Evolutionary conservation across 2,329 filamentous ascomycete species (phyloP), one percentile per base, ranked within the genome.

Genomic region (Curvularia lunata): DNA sequence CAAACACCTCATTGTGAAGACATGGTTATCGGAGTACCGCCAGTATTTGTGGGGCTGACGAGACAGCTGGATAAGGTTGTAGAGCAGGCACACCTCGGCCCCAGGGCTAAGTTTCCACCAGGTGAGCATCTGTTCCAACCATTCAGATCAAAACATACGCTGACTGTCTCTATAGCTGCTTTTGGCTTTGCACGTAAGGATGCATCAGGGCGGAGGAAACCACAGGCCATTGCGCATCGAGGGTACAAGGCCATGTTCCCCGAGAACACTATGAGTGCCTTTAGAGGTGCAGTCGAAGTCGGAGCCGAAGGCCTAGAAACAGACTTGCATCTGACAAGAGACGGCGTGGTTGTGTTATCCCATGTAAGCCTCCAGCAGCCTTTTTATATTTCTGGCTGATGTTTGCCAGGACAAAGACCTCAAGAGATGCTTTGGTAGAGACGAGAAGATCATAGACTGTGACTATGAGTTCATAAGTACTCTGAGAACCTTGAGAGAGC

Each of bases 241-340:
- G 91, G 91, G 43, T 92, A 88, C 82, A 94, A 91, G 73, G 87
- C 88, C 0, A 83, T 83, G 50, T 91, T 84, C 65, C 92, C 94
- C 0, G 94, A 98, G 77, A 98, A 98, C 78, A 90, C 91, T 1
- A 87, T 97, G 83, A 84, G 82, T 16, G 90, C 91, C 7, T 96
- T 97, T 78, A 81, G 81, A 56, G 88, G 84, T 27, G 93, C 92
- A 1, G 84, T 94, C 2, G 80, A 86, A 30, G 87, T 86, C 18
- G 91, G 91, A 19, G 86, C 91, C 0, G 86, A 96, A 68, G 94
- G 90, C 0, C 80, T 98, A 27, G 94, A 98, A 79, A 96, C 92
- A 18, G 94, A 98, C 70, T 77, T 97, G 8, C 93, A 96, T 74
- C 78, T 97, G 32, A 88, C 91, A 13, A 86, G 84, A 60, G 94